Evolutionary conservation across 495 filamentous ascomycete genomes (phyloP).

Genomic region (Talaromyces proteolyticus): DNA sequence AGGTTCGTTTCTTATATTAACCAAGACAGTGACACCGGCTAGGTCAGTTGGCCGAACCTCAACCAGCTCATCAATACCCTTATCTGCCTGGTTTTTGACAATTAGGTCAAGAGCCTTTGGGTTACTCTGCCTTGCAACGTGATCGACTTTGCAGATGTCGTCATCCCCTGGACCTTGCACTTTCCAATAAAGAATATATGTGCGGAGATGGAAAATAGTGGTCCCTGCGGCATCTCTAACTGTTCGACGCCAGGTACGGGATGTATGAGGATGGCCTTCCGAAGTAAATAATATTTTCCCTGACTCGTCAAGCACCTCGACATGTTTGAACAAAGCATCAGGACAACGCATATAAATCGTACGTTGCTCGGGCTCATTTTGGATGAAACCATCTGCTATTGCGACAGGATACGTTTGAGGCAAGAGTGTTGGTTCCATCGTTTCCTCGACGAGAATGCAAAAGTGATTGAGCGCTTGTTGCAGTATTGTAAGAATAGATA

Average conservation of each 20-base stretch:
- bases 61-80: slow-evolving; percentile 5
- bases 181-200: slow-evolving; percentile 9
- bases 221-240: slow-evolving; percentile 5
- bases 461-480: no score
- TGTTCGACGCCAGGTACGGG: slow-evolving; percentile 4
- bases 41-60: slow-evolving; percentile 6
- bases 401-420: slow-evolving; percentile 6
- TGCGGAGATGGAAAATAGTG: slow-evolving; percentile 10
- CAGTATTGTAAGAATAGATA: no score
- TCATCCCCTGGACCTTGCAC: slow-evolving; percentile 1
- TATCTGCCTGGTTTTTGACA: slow-evolving; percentile 5
- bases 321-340: slow-evolving; percentile 9
- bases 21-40: background rate
- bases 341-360: slow-evolving; percentile 9
- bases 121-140: slow-evolving; percentile 3
- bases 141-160: slow-evolving; percentile 2
- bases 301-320: slow-evolving; percentile 4
- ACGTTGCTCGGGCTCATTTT: slow-evolving; percentile 4
- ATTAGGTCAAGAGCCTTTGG: slow-evolving; percentile 7
- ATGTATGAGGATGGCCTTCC: background rate
- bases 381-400: slow-evolving; percentile 6
- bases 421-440: slow-evolving; percentile 9
- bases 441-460: no score
- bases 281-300: slow-evolving; percentile 7
- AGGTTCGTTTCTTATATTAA: background rate